Base-by-base conservation (phyloP, 352 stramenopile genomes). In the Pythium pyrilobum region DNA sequence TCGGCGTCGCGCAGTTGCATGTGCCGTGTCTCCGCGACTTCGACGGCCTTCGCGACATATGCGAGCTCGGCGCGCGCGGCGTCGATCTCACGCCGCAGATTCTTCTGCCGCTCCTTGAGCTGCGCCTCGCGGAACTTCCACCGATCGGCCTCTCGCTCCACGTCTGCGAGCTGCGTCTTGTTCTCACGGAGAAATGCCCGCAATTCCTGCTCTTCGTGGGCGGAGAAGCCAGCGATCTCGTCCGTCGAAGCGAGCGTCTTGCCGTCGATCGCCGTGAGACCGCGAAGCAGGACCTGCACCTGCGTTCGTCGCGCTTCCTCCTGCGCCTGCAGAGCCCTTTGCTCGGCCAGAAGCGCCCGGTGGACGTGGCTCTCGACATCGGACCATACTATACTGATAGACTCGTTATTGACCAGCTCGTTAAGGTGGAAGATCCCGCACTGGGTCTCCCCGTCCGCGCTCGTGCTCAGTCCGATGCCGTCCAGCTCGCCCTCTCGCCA, bases 31-130 rank as follows among this genome's bases (percentile, higher is more conserved):
- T 64, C 59, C 28, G 63, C 73, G 20, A 80, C 25, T 3, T 28
- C 56, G 24, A 66, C 69, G 41, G 72, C 76, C 29, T 72, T 76
- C 11, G 52, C 51, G 9, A 68, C 9, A 4, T 59, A 61, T 33
- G 60, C 60, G 4, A 85, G 61, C 47, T 81, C 69, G n/a, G 64
- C 47, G 5, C 51, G 36, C 23, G 56, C 58, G 21, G 59, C 25
- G 5, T 58, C 52, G 65, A 83, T 77, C 27, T 81, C 64, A 3
- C 40, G 33, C 18, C 72, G 68, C 21, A 88, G 41, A 32, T 67
- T 54, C 43, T 85, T 85, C 48, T 85, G 74, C 6, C 52, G 56
- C 39, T 84, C 70, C 23, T 69, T 74, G 27, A 81, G 63, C 46
- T 70, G 59, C 9, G 77, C 64, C 31, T 87, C 77, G 13, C 52